Conservation (phyloP, 2,329 filamentous ascomycete species). For the Monosporascus sp. region DNA sequence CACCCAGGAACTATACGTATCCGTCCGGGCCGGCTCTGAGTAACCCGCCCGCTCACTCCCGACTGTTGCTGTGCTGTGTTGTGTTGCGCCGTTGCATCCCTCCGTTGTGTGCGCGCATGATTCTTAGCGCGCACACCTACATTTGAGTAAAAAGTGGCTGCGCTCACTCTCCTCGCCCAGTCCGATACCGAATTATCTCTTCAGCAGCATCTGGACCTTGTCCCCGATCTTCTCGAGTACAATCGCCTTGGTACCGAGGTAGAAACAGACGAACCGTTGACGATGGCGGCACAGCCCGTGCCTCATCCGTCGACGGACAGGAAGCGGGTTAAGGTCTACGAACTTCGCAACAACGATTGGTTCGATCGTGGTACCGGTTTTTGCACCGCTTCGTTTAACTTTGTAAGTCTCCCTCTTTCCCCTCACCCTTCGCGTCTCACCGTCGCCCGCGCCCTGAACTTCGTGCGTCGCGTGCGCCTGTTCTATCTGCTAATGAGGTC, state of each 20-base stretch:
- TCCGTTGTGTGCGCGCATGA: constrained; percentile 26
- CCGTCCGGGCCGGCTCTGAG: background rate
- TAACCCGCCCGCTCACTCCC: background rate
- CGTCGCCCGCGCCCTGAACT: constrained; percentile 1
- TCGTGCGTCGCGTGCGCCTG: constrained; percentile 4
- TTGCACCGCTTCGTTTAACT: constrained; percentile 71
- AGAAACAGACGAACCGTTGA: constrained; percentile 54
- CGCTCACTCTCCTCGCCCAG: constrained; percentile 50
- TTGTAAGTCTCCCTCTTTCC: constrained; percentile 50
- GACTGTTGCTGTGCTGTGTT: background rate
- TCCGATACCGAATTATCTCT: constrained; percentile 52
- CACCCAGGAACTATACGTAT: background rate
- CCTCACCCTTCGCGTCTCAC: constrained; percentile 4
- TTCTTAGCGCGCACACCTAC: constrained; percentile 25
- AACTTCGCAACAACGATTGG: constrained; percentile 98
- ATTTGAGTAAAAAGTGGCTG: constrained; percentile 41
- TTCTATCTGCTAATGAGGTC: constrained; percentile 10
- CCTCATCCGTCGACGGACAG: constrained; percentile 63
- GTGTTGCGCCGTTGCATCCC: constrained; percentile 2
- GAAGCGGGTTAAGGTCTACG: constrained; percentile 95
- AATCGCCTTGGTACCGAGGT: constrained; percentile 44
- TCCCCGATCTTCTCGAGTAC: constrained; percentile 47
- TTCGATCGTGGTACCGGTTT: constrained; percentile 96
- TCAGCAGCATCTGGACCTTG: constrained; percentile 55
- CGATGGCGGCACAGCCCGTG: constrained; percentile 66